Percentiles rank a stretch among this genome's conserved stretches.
phyloP scores from a whole-genome alignment of 1,284 basidiomycete genomes.

The Rhodotorula sp. region DNA sequence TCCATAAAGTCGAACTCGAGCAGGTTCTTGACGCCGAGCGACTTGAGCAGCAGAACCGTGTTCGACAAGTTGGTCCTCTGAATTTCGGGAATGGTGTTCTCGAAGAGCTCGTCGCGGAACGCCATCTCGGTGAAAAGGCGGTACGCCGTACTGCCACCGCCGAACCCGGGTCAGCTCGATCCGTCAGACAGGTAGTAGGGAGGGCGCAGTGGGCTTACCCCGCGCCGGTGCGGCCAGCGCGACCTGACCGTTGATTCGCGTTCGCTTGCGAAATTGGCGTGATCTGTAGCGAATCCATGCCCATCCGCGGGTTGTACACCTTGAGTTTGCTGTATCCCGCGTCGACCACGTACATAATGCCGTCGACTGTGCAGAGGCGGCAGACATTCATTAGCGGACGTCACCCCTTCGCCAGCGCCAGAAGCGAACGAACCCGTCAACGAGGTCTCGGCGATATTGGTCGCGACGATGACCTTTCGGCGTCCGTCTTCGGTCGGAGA shows the following conservation, averaged over 20 bases:
- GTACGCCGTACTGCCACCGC: constrained; percentile 76
- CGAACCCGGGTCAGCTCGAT: not conserved
- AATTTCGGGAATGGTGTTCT: constrained; percentile 96
- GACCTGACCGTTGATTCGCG: constrained; percentile 89
- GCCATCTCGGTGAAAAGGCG: constrained; percentile 96
- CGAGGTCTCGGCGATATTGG: constrained; percentile 98
- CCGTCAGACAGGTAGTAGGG: no score
- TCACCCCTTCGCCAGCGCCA: not conserved
- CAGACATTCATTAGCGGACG: not conserved
- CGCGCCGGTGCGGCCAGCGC: constrained; percentile 92
- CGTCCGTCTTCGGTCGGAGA: constrained; percentile 90
- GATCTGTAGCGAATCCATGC: constrained; percentile 98
- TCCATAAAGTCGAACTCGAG: constrained; percentile 99
- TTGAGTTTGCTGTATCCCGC: constrained; percentile 96
- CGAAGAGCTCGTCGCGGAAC: constrained; percentile 90
- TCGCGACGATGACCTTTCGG: constrained; percentile 91
- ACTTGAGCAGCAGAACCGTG: constrained; percentile 92
- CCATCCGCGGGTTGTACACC: constrained; percentile 98
- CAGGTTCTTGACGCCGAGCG: constrained; percentile 87
- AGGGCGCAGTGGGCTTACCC: constrained; percentile 60
- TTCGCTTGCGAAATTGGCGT: constrained; percentile 95
- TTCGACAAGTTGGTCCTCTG: constrained; percentile 96
- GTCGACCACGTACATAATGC: constrained; percentile 95
- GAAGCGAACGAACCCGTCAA: constrained; percentile 64
- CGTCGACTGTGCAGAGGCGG: constrained; percentile 66